Percentiles rank a stretch among this genome's conserved stretches.
phyloP scores from a whole-genome alignment of 2,329 filamentous ascomycete species.

The Capronia coronata region DNA sequence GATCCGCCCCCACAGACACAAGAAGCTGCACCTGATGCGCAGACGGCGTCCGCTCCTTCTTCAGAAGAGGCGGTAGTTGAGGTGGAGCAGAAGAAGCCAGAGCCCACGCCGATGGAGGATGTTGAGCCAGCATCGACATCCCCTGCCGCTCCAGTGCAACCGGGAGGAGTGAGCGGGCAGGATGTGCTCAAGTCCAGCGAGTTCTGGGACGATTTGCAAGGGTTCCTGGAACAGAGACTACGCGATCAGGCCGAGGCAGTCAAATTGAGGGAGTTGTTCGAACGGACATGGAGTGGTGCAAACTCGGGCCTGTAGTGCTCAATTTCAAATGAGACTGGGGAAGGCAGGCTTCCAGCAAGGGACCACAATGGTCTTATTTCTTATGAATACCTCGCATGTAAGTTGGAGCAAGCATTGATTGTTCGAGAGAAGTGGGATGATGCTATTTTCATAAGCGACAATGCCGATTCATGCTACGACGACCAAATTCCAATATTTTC shows the following conservation, averaged over 20 bases:
- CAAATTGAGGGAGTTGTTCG: conserved; percentile 62
- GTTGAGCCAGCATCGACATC: conserved; percentile 29
- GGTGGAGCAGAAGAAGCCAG: conserved; percentile 34
- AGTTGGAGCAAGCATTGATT: too few species aligned
- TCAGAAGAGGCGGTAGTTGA: conserved; percentile 36
- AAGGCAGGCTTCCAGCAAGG: too few species aligned
- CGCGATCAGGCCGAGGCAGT: conserved; percentile 62
- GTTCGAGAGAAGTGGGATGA: too few species aligned
- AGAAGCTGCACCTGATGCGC: conserved; percentile 5
- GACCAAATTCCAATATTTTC: too few species aligned
- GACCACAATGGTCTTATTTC: too few species aligned
- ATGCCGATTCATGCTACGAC: too few species aligned
- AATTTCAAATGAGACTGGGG: too few species aligned
- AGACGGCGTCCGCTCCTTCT: conserved; percentile 31
- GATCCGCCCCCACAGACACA: conserved; percentile 24
- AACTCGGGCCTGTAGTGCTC: conserved; percentile 10
- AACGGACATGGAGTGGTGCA: conserved; percentile 56
- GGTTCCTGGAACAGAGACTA: conserved; percentile 71
- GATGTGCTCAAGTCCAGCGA: conserved; percentile 55
- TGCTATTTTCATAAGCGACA: too few species aligned
- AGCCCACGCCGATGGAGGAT: conserved; percentile 30
- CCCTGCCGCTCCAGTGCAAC: conserved; percentile 16
- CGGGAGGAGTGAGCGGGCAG: conserved; percentile 15
- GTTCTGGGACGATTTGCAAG: conserved; percentile 83
- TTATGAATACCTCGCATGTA: too few species aligned